Evolutionary conservation across 1,139 yeast genomes (phyloP).

Genomic region (Yamadazyma triangularis): DNA sequence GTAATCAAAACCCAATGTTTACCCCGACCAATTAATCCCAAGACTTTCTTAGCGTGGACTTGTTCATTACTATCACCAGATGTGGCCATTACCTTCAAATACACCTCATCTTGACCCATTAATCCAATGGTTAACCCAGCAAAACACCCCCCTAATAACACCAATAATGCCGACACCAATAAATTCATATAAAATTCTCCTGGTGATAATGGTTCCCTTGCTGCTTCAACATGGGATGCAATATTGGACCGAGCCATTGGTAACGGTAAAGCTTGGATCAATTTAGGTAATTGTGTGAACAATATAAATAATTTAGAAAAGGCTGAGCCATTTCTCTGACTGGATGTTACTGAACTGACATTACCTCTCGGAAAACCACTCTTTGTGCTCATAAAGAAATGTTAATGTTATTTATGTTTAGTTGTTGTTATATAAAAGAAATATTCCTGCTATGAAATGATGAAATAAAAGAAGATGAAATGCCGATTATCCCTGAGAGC

Average conservation of each 20-base stretch:
- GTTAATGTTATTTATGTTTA: no score
- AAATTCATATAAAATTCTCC: constrained; percentile 52
- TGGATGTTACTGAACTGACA: constrained; percentile 5
- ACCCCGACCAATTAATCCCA: constrained; percentile 70
- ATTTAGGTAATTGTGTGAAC: constrained; percentile 22
- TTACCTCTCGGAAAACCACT: constrained; percentile 7
- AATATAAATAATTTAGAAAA: constrained; percentile 12
- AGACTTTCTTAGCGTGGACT: constrained; percentile 68
- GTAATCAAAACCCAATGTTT: constrained; percentile 99
- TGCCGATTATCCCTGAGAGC: no score
- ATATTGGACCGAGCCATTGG: constrained; percentile 8
- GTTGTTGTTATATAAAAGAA: no score
- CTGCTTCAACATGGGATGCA: constrained; percentile 14
- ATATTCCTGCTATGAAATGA: no score
- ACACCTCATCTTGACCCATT: constrained; percentile 98
- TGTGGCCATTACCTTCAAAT: constrained; percentile 65
- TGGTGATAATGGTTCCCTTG: constrained; percentile 21
- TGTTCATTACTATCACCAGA: constrained; percentile 60
- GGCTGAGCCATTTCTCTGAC: constrained; percentile 1
- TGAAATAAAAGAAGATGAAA: no score
- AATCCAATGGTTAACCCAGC: constrained; percentile 93
- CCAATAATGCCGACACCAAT: constrained; percentile 60
- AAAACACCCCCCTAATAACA: constrained; percentile 88
- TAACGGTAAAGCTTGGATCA: constrained; percentile 25
- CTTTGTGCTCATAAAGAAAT: constrained; percentile 6